A percentile compares a stretch with the other conserved stretches of the same genome.
Evolutionary conservation across 2,329 filamentous ascomycete species (phyloP).

Genomic region (Neofusicoccum umdonicola): DNA sequence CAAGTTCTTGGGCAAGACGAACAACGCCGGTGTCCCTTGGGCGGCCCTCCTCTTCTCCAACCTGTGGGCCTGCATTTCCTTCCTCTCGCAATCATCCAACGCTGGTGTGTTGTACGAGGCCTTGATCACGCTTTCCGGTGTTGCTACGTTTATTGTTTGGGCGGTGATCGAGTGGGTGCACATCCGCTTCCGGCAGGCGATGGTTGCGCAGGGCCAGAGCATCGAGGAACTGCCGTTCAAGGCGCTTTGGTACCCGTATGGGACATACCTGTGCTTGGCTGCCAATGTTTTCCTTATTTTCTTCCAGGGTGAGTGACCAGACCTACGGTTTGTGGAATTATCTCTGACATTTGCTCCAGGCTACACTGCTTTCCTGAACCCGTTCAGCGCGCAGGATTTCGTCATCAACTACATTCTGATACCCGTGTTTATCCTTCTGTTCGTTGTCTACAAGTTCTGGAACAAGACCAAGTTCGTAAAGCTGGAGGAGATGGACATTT

Average conservation of each 20-base stretch:
- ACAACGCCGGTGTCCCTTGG: slow-evolving; percentile 23
- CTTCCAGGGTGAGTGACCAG: slow-evolving; percentile 20
- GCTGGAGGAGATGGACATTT: slow-evolving; percentile 40
- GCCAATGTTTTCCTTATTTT: slow-evolving; percentile 23
- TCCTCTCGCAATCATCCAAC: slow-evolving; percentile 27
- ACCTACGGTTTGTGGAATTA: too few relatives aligned
- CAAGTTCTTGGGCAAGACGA: slow-evolving; percentile 19
- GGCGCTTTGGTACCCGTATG: slow-evolving; percentile 20
- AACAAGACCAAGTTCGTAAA: slow-evolving; percentile 36
- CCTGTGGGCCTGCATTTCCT: slow-evolving; percentile 36
- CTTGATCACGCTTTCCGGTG: slow-evolving; percentile 26
- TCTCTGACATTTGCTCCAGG: neutral
- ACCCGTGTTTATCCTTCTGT: slow-evolving; percentile 21
- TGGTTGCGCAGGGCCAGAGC: slow-evolving; percentile 37
- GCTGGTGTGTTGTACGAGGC: slow-evolving; percentile 20
- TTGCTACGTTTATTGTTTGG: slow-evolving; percentile 40
- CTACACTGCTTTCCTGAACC: slow-evolving; percentile 23
- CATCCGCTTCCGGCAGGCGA: slow-evolving; percentile 42
- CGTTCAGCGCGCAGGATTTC: slow-evolving; percentile 21
- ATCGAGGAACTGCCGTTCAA: slow-evolving; percentile 24
- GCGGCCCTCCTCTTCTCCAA: slow-evolving; percentile 36
- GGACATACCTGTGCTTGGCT: slow-evolving; percentile 20
- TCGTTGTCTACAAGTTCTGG: slow-evolving; percentile 22
- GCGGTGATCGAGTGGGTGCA: slow-evolving; percentile 42
- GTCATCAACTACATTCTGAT: slow-evolving; percentile 24